Percentiles rank a stretch among this genome's conserved stretches.
Evolutionary conservation across 192 early-diverging fungal genomes (phyloP).

Genomic region (Coemansia sp.): DNA sequence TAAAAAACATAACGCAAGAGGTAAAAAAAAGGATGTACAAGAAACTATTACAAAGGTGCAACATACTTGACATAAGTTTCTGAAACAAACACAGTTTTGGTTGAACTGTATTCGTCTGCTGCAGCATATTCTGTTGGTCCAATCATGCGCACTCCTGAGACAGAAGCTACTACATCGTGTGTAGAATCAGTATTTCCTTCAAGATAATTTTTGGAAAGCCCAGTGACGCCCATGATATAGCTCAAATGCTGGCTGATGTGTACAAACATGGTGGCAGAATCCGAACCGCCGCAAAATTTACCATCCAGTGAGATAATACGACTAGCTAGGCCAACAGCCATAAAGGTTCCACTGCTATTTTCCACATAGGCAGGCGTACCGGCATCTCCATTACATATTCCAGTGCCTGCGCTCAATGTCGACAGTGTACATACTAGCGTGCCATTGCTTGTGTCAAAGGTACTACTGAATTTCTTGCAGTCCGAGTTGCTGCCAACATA

Average conservation of each 20-base stretch:
- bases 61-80: neutral
- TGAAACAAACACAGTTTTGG: neutral
- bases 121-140: neutral
- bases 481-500: constrained; percentile 4
- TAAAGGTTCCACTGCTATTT: neutral
- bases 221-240: constrained; percentile 14
- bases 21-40: no score
- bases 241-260: constrained; percentile 12
- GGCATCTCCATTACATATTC: constrained; percentile 16
- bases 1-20: neutral
- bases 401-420: neutral
- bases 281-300: constrained; percentile 10
- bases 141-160: neutral
- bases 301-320: neutral
- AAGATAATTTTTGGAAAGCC: constrained; percentile 2
- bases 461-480: constrained; percentile 5
- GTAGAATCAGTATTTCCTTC: neutral
- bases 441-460: constrained; percentile 8
- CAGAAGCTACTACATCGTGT: no score
- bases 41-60: constrained; percentile 8
- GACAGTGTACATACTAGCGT: constrained; percentile 14
- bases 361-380: constrained; percentile 11
- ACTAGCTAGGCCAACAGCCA: constrained; percentile 17
- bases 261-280: constrained; percentile 18
- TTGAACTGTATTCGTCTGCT: neutral